phyloP scores from a whole-genome alignment of 2,329 filamentous ascomycete genomes.

The Exophiala alcalophila region DNA sequence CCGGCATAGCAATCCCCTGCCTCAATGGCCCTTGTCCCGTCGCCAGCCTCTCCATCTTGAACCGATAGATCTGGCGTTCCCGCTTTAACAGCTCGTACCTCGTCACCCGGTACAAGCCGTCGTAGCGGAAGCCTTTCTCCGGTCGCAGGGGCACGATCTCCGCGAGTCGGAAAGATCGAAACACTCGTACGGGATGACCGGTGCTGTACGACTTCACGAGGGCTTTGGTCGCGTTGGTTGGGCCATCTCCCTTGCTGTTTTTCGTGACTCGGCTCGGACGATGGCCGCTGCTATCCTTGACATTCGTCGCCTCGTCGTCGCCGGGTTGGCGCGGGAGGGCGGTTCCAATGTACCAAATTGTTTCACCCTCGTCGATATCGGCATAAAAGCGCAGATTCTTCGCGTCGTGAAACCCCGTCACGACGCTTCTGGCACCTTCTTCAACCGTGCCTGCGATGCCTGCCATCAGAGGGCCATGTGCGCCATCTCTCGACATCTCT shows the following conservation, averaged over 20 bases:
- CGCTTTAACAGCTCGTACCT: conserved; percentile 40
- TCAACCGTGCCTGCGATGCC: conserved; percentile 49
- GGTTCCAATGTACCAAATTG: conserved; percentile 54
- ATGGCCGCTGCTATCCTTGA: conserved; percentile 15
- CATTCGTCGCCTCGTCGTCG: conserved; percentile 21
- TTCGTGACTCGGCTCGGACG: conserved; percentile 15
- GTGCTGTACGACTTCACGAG: conserved; percentile 43
- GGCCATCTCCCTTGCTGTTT: conserved; percentile 29
- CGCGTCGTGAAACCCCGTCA: conserved; percentile 43
- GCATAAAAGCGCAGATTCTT: conserved; percentile 42
- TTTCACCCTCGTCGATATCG: conserved; percentile 51
- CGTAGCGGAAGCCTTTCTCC: conserved; percentile 52
- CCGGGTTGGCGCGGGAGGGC: conserved; percentile 31
- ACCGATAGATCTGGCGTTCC: conserved; percentile 45
- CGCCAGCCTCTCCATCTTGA: conserved; percentile 47
- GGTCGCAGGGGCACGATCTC: conserved; percentile 45
- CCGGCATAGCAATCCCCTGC: no score
- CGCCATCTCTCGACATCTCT: conserved; percentile 31
- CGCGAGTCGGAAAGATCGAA: conserved; percentile 43
- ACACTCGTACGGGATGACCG: conserved; percentile 48
- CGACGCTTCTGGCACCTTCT: conserved; percentile 54
- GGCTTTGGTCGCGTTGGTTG: conserved; percentile 38
- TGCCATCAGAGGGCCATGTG: conserved; percentile 30
- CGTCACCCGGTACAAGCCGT: conserved; percentile 54
- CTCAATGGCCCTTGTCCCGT: conserved; percentile 35